Conservation (phyloP, 805 yeast species). For the Lachancea cidri region DNA sequence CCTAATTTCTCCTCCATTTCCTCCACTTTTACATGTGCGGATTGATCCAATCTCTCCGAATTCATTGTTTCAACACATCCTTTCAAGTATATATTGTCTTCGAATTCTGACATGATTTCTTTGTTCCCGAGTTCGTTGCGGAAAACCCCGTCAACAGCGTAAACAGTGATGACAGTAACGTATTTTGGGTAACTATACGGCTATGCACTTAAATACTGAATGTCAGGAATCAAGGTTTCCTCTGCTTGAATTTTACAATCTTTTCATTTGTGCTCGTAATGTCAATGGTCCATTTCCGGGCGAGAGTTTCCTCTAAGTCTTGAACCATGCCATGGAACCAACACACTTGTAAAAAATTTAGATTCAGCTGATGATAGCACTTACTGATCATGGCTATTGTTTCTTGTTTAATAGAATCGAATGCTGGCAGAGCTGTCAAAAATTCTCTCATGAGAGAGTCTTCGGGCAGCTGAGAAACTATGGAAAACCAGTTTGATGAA, state of each 20-base stretch:
- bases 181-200: too few species aligned
- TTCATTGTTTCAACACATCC: background rate
- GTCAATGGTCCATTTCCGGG: conserved; percentile 6
- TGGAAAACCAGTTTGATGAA: conserved; percentile 14
- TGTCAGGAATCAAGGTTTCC: background rate
- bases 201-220: too few species aligned
- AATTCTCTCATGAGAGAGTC: conserved; percentile 10
- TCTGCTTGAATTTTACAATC: conserved; percentile 13
- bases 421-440: conserved; percentile 12
- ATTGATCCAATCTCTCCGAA: background rate
- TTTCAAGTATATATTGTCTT: too few species aligned
- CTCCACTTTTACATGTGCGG: conserved; percentile 10
- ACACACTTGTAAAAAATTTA: conserved; percentile 9
- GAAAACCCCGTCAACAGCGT: background rate
- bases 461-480: conserved; percentile 5
- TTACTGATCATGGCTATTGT: conserved; percentile 10
- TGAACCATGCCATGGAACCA: conserved; percentile 16
- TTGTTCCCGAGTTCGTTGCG: background rate
- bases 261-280: conserved; percentile 3
- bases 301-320: conserved; percentile 4
- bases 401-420: conserved; percentile 15
- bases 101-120: too few species aligned
- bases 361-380: conserved; percentile 21
- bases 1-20: conserved; percentile 17
- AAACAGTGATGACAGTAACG: background rate